Evolutionary conservation across 2,329 filamentous ascomycete species (phyloP).

Genomic region (Paecilomyces sp.): DNA sequence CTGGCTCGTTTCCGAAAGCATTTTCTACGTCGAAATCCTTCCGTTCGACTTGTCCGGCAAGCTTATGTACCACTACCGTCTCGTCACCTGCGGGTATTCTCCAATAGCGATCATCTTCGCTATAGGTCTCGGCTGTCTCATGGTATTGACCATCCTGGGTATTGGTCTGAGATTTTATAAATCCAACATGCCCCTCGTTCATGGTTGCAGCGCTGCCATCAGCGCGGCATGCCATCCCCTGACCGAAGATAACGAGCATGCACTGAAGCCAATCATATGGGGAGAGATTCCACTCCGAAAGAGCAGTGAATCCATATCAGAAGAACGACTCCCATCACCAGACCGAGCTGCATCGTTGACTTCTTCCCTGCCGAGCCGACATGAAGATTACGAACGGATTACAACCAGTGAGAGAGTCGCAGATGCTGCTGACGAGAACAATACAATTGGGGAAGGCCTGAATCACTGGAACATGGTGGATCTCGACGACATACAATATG

Average conservation of each 20-base stretch:
- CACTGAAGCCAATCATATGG: neutral
- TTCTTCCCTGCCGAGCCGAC: neutral
- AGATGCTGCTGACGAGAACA: neutral
- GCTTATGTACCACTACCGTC: neutral
- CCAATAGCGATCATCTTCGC: neutral
- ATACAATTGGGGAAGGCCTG: neutral
- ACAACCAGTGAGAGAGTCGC: neutral
- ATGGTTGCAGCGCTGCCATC: neutral
- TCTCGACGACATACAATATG: neutral
- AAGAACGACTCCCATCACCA: neutral
- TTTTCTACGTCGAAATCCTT: conserved; percentile 22
- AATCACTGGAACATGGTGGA: neutral
- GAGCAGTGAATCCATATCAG: neutral
- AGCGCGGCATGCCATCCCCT: neutral
- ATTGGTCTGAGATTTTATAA: neutral
- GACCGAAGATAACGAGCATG: neutral
- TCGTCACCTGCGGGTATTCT: neutral
- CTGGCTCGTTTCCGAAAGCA: conserved; percentile 41
- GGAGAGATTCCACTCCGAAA: neutral
- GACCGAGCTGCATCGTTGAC: neutral
- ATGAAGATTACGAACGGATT: neutral
- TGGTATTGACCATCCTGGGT: neutral
- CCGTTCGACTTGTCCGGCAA: neutral
- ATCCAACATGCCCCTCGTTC: neutral
- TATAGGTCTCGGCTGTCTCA: neutral